phyloP scores from a whole-genome alignment of 306 rosid species.

The Luffa acutangula region DNA sequence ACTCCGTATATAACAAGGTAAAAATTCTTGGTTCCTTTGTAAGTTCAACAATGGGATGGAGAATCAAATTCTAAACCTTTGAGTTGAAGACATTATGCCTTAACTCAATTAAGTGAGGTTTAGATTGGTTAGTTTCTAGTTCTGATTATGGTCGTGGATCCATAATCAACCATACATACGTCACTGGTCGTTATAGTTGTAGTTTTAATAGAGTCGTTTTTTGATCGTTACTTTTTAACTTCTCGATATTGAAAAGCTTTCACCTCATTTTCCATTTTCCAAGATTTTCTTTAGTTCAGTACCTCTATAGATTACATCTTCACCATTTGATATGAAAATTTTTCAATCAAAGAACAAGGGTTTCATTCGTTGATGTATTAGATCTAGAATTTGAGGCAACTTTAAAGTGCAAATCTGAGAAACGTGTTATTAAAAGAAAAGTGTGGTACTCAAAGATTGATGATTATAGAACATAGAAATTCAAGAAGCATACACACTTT shows the following conservation, averaged over 20 bases:
- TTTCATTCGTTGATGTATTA: not conserved
- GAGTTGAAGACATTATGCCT: too few relatives aligned
- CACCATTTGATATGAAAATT: not conserved
- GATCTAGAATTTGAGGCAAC: not conserved
- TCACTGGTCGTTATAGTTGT: not conserved
- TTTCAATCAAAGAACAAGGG: not conserved
- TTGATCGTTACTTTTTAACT: not conserved
- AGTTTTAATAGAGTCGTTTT: not conserved
- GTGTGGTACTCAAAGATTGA: not conserved
- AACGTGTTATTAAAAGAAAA: not conserved
- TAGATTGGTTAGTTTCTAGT: too few relatives aligned
- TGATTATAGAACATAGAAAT: not conserved
- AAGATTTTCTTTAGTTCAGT: not conserved
- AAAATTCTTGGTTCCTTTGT: too few relatives aligned
- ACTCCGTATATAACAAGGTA: too few relatives aligned
- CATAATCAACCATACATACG: not conserved
- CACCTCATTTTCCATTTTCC: not conserved
- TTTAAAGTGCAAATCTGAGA: not conserved
- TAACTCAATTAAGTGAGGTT: too few relatives aligned
- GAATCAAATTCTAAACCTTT: too few relatives aligned
- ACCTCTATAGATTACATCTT: not conserved
- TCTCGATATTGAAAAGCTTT: not conserved
- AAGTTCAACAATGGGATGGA: too few relatives aligned
- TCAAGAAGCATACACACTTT: not conserved
- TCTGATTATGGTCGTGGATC: not conserved